Evolutionary conservation across 2,329 filamentous ascomycete genomes (phyloP), one percentile per base, ranked within the genome.

Genomic region (Acrocalymma vagum): DNA sequence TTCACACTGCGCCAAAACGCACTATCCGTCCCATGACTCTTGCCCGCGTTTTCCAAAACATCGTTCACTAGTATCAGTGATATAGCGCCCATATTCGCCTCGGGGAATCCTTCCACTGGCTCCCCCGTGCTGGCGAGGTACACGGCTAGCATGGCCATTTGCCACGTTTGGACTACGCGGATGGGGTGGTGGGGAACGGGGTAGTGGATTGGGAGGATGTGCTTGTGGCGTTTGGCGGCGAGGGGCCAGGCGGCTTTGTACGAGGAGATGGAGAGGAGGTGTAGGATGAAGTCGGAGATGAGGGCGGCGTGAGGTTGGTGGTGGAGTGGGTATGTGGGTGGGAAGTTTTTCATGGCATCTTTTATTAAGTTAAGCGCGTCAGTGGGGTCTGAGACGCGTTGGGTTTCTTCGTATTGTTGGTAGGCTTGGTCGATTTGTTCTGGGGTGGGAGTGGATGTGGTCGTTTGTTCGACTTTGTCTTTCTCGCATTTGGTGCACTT

Each of bases 201-300:
- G 43, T 78, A 81, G 3, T 83, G 62, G 3, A 73, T 55, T 0
- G 80, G 79, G 29, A 83, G 74, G 41, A 82, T 69, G 20, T 72
- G 60, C 33, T 76, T 69, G 51, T 81, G 78, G 2, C 77, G 71
- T 40, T 80, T 76, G 3, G 79, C 68, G 5, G 74, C 74, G 5
- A 83, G 77, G 4, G 73, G 55, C 49, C 80, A 77, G 4, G 79
- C 80, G 5, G 63, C 53, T n/a, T 70, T 64, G 44, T 73, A 79
- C 6, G 74, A 59, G 9, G 69, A 65, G 0, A 58, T 58, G 0
- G 70, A 60, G 10, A 84, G 67, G 3, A 79, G 65, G 8, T 72
- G 69, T 5, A 78, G 65, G 29, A 82, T 75, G 5, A 83, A 58
- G 23, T 81, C 76, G 41, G 82, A 74, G 7, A 81, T 73, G 1